phyloP scores from a whole-genome alignment of 176 grass and related monocot genomes.

The Avena eriantha region DNA sequence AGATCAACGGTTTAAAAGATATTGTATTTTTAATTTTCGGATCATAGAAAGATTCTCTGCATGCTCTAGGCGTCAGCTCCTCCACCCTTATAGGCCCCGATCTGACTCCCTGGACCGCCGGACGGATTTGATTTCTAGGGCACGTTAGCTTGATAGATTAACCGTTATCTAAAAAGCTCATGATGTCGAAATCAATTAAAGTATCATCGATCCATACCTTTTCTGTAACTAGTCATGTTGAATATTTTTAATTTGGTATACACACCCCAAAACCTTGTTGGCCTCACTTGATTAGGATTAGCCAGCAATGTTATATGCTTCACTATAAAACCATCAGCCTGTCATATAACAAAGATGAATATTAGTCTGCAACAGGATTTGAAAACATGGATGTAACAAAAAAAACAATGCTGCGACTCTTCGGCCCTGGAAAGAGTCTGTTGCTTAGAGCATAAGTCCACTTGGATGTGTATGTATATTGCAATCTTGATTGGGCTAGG shows the following conservation, averaged over 20 bases:
- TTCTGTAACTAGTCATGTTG: slow-evolving; percentile 73
- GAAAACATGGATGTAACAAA: not conserved
- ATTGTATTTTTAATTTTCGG: no score
- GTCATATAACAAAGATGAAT: slow-evolving; percentile 35
- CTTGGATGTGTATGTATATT: no score
- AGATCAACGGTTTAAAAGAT: no score
- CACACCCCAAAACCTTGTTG: slow-evolving; percentile 83
- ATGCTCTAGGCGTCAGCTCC: no score
- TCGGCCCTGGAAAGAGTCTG: not conserved
- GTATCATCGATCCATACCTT: no score
- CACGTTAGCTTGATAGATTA: no score
- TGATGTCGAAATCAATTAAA: no score
- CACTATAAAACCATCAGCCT: slow-evolving; percentile 82
- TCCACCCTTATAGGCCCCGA: no score
- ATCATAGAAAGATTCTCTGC: no score
- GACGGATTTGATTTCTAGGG: no score
- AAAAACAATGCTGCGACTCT: not conserved
- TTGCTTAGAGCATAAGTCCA: not conserved
- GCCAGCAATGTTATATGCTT: slow-evolving; percentile 68
- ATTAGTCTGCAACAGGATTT: not conserved
- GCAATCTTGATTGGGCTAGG: not conserved
- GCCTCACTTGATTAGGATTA: slow-evolving; percentile 78
- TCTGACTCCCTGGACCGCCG: no score
- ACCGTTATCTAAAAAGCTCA: not conserved
- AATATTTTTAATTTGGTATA: slow-evolving; percentile 90